Evolutionary conservation across 2,329 filamentous ascomycete species (phyloP).

Genomic region (Lomentospora prolificans): DNA sequence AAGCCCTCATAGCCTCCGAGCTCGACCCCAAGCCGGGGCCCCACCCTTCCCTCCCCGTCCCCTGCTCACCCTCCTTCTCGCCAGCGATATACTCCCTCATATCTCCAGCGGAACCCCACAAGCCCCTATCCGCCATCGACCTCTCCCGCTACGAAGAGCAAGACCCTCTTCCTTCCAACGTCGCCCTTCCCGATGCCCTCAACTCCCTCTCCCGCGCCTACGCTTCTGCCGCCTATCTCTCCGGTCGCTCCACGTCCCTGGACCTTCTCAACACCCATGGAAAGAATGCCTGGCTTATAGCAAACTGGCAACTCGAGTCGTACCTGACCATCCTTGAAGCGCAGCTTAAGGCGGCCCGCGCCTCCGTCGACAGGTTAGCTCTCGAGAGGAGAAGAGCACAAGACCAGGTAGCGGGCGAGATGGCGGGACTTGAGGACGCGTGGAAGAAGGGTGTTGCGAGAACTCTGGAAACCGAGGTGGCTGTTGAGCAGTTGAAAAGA

Average conservation of each 20-base stretch:
- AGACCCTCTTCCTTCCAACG: constrained; percentile 32
- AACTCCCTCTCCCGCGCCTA: constrained; percentile 51
- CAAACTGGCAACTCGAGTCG: constrained; percentile 71
- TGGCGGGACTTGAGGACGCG: constrained; percentile 61
- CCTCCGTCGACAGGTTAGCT: constrained; percentile 65
- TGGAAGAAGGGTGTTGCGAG: constrained; percentile 73
- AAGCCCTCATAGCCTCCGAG: constrained; percentile 61
- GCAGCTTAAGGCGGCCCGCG: constrained; percentile 59
- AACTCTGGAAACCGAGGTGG: constrained; percentile 79
- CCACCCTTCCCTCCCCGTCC: constrained; percentile 47
- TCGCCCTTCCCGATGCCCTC: constrained; percentile 27
- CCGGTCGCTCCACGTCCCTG: constrained; percentile 45
- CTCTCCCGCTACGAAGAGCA: constrained; percentile 73
- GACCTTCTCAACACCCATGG: constrained; percentile 70
- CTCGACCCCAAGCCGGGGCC: constrained; percentile 33
- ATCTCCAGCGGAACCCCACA: constrained; percentile 37
- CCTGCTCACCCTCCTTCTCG: constrained; percentile 46
- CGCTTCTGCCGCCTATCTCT: constrained; percentile 41
- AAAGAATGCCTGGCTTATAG: constrained; percentile 84
- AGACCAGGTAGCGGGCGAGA: constrained; percentile 61
- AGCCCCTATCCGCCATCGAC: constrained; percentile 56
- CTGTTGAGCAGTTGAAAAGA: constrained; percentile 60
- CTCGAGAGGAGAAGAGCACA: constrained; percentile 60
- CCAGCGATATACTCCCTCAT: constrained; percentile 57
- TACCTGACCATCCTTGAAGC: constrained; percentile 56